Base-by-base conservation (phyloP, 2,329 filamentous ascomycete species). In the Ascochyta pisi region DNA sequence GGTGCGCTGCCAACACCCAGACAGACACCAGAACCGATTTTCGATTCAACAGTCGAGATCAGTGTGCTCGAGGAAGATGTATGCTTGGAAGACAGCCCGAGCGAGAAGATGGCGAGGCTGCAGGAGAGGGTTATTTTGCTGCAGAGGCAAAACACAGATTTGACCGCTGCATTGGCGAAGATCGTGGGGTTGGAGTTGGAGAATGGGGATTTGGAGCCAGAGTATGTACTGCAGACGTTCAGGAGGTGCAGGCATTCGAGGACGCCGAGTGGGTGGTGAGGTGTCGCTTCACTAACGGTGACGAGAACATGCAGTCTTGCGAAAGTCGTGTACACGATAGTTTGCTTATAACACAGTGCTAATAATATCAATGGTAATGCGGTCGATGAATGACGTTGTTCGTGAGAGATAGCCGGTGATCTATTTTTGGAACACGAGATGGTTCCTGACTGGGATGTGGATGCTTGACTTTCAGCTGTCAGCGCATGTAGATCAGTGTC, bases 91-190 rank as follows among this genome's bases (percentile, higher is more conserved):
- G 40, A 48, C 5, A 60, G 49, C 23, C 27, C 44, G 23, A 37
- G 22, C 10, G 47, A 56, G n/a, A 63, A 64, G 45, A 61, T 66
- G 48, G 42, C 33, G n/a, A 52, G 42, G 6, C 49, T 70, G 27
- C 57, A 70, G 51, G 55, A 68, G 26, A 56, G 48, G 27, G 58
- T 68, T 6, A 45, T 63, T 12, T 23, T 50, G 27, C 49, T 73
- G 23, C 67, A 68, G 58, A 47, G 60, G 39, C 66, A 69, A 55
- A 73, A 70, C 26, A 62, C 50, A 6, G 59, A 69, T 44, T 57
- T 73, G 4, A 64, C 63, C 2, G 65, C 67, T 24, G 67, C 65
- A 12, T 38, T 72, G 39, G 68, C 64, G 19, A 66, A 61, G 58
- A 64, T 71, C 23, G 58, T 69, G 22, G 69, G 68, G 3, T 39